Evolutionary conservation across 2,329 filamentous ascomycete genomes (phyloP).

Genomic region (Aureobasidium sp.): DNA sequence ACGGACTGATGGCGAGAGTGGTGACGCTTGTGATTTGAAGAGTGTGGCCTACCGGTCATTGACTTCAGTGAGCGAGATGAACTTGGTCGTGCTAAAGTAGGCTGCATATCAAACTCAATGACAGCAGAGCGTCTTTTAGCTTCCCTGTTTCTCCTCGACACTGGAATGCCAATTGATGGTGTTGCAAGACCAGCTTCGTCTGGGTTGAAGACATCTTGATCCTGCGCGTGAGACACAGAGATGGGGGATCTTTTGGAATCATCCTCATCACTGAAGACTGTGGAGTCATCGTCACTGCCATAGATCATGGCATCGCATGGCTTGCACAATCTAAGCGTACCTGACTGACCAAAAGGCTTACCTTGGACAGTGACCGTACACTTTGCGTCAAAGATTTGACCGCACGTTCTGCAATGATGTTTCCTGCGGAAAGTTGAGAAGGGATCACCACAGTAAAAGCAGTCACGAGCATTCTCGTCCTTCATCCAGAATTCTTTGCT

Average conservation of each 20-base stretch:
- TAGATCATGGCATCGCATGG: slow-evolving; percentile 94
- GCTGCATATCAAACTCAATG: slow-evolving; percentile 88
- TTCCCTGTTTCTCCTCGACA: slow-evolving; percentile 73
- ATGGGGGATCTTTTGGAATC: slow-evolving; percentile 6
- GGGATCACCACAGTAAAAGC: slow-evolving; percentile 89
- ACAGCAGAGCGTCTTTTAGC: slow-evolving; percentile 87
- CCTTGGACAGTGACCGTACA: slow-evolving; percentile 95
- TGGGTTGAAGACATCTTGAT: slow-evolving; percentile 21
- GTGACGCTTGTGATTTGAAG: slow-evolving; percentile 82
- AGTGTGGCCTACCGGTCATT: slow-evolving; percentile 74
- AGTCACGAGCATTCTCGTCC: slow-evolving; percentile 98
- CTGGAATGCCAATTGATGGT: slow-evolving; percentile 72
- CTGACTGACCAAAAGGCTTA: slow-evolving; percentile 85
- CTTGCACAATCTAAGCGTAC: slow-evolving; percentile 90
- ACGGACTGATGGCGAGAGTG: slow-evolving; percentile 90
- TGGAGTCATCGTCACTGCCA: slow-evolving; percentile 90
- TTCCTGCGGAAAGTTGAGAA: slow-evolving; percentile 97
- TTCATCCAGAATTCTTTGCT: slow-evolving; percentile 99
- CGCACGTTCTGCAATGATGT: slow-evolving; percentile 95
- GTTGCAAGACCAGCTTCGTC: slow-evolving; percentile 44
- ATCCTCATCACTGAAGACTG: slow-evolving; percentile 85
- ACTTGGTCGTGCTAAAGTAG: slow-evolving; percentile 83
- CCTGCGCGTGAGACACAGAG: background rate
- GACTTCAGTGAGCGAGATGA: slow-evolving; percentile 93
- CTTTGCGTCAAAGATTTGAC: slow-evolving; percentile 98